Conservation (phyloP, 1,284 basidiomycete species). For the Ceratobasidium sp. region DNA sequence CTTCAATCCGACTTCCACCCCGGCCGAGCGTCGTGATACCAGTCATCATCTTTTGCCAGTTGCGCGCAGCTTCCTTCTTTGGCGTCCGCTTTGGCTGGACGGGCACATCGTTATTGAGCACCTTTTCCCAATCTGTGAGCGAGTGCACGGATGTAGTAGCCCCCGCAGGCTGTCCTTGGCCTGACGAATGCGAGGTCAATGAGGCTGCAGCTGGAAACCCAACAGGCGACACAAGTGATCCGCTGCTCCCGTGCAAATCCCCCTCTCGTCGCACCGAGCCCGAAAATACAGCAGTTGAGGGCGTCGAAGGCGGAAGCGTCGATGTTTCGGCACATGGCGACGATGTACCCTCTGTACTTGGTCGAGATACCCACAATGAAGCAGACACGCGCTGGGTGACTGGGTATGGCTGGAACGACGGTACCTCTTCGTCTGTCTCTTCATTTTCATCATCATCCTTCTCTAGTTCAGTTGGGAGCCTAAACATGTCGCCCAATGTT, state of each 20-base stretch:
- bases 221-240: constrained; percentile 26
- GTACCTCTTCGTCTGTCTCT: constrained; percentile 29
- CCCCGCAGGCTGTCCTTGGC: constrained; percentile 7
- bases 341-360: constrained; percentile 27
- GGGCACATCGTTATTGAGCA: constrained; percentile 62
- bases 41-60: constrained; percentile 37
- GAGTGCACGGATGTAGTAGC: constrained; percentile 14
- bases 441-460: constrained; percentile 42
- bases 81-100: not conserved
- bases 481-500: not conserved
- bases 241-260: constrained; percentile 36
- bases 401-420: constrained; percentile 20
- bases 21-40: constrained; percentile 32
- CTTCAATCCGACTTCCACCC: constrained; percentile 55
- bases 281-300: constrained; percentile 31
- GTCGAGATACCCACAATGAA: constrained; percentile 24
- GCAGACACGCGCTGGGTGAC: constrained; percentile 7
- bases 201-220: constrained; percentile 24
- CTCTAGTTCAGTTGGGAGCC: constrained; percentile 9
- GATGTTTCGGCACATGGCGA: constrained; percentile 34
- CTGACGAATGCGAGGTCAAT: constrained; percentile 41
- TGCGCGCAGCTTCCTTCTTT: constrained; percentile 32
- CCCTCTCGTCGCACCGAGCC: constrained; percentile 17
- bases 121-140: constrained; percentile 68
- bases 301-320: constrained; percentile 34